A percentile compares a stretch with the other conserved stretches of the same genome.
Conservation (phyloP, 495 filamentous ascomycete genomes). For the Lophiostoma macrostomum region DNA sequence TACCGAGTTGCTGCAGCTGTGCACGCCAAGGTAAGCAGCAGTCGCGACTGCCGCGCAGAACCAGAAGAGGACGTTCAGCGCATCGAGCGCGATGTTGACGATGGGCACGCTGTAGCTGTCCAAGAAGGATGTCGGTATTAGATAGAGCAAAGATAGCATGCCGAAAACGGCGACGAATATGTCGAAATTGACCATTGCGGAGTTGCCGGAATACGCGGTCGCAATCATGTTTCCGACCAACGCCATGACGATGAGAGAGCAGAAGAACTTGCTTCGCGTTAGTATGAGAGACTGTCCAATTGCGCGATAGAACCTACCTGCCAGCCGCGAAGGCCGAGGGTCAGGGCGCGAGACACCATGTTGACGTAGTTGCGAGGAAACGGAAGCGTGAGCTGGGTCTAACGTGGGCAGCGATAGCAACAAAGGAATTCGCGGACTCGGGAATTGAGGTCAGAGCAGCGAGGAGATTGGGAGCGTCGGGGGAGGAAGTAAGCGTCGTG, state of each 20-base stretch:
- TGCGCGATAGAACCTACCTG: conserved; percentile 12
- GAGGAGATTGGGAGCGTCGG: too few species aligned
- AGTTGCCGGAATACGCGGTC: conserved; percentile 54
- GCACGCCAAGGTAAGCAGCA: conserved; percentile 56
- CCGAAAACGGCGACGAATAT: conserved; percentile 66
- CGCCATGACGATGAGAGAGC: conserved; percentile 63
- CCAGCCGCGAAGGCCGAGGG: conserved; percentile 22
- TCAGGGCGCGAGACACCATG: conserved; percentile 31
- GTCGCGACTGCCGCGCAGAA: conserved; percentile 63
- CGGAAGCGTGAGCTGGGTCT: too few species aligned
- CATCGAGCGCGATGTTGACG: conserved; percentile 55
- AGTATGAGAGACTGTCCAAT: neutral
- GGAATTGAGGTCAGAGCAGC: neutral
- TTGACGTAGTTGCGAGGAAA: conserved; percentile 13
- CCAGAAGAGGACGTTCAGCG: conserved; percentile 62
- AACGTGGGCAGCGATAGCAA: too few species aligned
- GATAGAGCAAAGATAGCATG: conserved; percentile 61
- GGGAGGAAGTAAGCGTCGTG: too few species aligned
- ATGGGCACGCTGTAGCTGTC: conserved; percentile 51
- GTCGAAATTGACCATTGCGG: conserved; percentile 59
- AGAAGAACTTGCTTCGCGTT: conserved; percentile 52
- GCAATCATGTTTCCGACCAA: conserved; percentile 68
- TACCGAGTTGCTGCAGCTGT: conserved; percentile 64
- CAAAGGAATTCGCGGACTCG: too few species aligned
- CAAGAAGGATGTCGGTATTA: conserved; percentile 54